Evolutionary conservation across 495 filamentous ascomycete species (phyloP).

Genomic region (Barbatosphaeria neglecta): DNA sequence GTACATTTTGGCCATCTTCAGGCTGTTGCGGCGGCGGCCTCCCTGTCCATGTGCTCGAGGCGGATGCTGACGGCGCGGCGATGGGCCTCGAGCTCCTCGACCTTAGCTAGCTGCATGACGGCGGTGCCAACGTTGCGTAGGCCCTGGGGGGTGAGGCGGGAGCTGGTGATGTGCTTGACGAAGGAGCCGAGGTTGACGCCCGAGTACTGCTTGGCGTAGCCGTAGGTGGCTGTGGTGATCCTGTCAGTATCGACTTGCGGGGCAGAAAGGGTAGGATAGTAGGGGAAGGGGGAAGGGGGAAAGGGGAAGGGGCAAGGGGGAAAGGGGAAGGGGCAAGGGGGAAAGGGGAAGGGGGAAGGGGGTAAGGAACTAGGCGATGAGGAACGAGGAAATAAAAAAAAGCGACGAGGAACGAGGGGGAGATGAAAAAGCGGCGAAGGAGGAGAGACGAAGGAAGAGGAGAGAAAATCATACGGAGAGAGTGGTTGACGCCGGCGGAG

Average conservation of each 20-base stretch:
- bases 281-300: too few relatives aligned
- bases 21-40: too few relatives aligned
- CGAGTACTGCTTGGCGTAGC: slow-evolving; percentile 95
- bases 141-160: slow-evolving; percentile 76
- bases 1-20: too few relatives aligned
- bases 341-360: too few relatives aligned
- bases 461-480: slow-evolving; percentile 78
- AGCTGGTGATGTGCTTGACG: slow-evolving; percentile 91
- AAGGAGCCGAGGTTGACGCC: slow-evolving; percentile 93
- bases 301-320: too few relatives aligned
- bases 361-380: too few relatives aligned
- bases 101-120: slow-evolving; percentile 86
- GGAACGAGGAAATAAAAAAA: too few relatives aligned
- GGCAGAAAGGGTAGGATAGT: too few relatives aligned
- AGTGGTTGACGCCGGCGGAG: slow-evolving; percentile 94
- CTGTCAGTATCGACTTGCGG: slow-evolving; percentile 8
- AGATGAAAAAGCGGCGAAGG: slow-evolving; percentile 7
- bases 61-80: slow-evolving; percentile 83
- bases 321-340: too few relatives aligned
- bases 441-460: not conserved
- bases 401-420: too few relatives aligned
- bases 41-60: slow-evolving; percentile 49
- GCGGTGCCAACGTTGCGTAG: slow-evolving; percentile 71
- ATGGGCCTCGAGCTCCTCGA: slow-evolving; percentile 93
- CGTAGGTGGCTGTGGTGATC: slow-evolving; percentile 68